phyloP scores from a whole-genome alignment of 306 rosid genomes.

The Erythrophleum fordii region DNA sequence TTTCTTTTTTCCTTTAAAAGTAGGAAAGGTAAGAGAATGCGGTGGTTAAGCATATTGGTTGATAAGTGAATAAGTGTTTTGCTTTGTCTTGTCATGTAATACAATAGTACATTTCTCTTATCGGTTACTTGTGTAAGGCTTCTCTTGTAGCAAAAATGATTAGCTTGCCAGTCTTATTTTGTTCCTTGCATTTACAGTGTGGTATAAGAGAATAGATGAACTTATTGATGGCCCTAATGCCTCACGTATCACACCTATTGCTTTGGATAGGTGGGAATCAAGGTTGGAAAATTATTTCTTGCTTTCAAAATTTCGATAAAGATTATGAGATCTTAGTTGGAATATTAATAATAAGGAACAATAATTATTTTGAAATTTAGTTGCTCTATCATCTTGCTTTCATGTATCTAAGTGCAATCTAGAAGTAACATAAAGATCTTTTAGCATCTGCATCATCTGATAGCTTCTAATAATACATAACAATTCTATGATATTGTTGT shows the following conservation, averaged over 20 bases:
- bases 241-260: slow-evolving; percentile 60
- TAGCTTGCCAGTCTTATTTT: neutral
- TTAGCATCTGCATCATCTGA: neutral
- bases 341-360: neutral
- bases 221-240: slow-evolving; percentile 74
- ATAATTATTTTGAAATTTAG: neutral
- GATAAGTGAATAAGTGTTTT: neutral
- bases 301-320: neutral
- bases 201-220: slow-evolving; percentile 70
- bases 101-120: neutral
- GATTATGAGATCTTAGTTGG: neutral
- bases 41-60: neutral
- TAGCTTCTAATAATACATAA: neutral
- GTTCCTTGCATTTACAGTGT: slow-evolving; percentile 51
- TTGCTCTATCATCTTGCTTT: neutral
- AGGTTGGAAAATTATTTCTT: slow-evolving; percentile 63
- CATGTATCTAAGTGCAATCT: neutral
- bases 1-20: slow-evolving; percentile 1
- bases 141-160: neutral
- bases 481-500: neutral
- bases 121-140: slow-evolving; percentile 8
- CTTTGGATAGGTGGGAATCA: slow-evolving; percentile 66
- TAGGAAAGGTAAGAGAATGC: neutral
- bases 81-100: slow-evolving; percentile 14
- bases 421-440: neutral